Base-by-base conservation (phyloP, 163 green algal species). In the Scenedesmus sp. region DNA sequence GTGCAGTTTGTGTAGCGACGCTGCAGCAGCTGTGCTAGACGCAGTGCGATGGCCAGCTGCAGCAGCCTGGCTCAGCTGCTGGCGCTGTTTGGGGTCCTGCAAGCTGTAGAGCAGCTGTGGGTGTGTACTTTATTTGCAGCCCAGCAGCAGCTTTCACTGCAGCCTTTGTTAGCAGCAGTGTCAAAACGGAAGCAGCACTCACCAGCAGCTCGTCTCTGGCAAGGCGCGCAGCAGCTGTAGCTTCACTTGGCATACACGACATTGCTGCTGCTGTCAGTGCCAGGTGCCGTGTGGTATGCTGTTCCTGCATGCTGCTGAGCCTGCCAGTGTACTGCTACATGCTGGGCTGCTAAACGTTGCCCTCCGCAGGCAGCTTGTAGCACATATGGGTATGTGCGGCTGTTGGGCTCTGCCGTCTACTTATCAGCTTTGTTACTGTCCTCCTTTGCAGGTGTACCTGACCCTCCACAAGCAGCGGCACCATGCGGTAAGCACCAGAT, bases 381-480 rank as follows among this genome's bases (percentile, higher is more conserved):
- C 34, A 46, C 34, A 54, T 54, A 6, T 81, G 13, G 13, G 5
- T 23, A 23, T 6, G 3, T 79, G 70, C 7, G 9, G 8, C 12
- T 52, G 23, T 52, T 79, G 34, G 3, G 34, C 10, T 70, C 23
- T n/a, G 23, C 70, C 46, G 46, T 23, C 23, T 16, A 23, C 46
- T 5, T 15, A 1, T 52, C 59, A 64, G 8, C 59, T 64, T 15
- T 84, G 15, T 81, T 13, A 55, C 20, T 59, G 2, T 90, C 67
- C 15, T 88, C 9, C 18, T 87, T 20, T 0, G 94, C 94, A 98
- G 96, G 96, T 96, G 86, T 97, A 98, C 86, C 77, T 98, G n/a
- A 95, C 98, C 73, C 96, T 98, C 90, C 97, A 99, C 93, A 98
- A 98, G 94, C 96, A 99, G 94, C 94, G 97, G 15, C 97, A 99